Evolutionary conservation across 2,329 filamentous ascomycete species (phyloP), one percentile per base, ranked within the genome.

Genomic region (Verticillium tricorpus): DNA sequence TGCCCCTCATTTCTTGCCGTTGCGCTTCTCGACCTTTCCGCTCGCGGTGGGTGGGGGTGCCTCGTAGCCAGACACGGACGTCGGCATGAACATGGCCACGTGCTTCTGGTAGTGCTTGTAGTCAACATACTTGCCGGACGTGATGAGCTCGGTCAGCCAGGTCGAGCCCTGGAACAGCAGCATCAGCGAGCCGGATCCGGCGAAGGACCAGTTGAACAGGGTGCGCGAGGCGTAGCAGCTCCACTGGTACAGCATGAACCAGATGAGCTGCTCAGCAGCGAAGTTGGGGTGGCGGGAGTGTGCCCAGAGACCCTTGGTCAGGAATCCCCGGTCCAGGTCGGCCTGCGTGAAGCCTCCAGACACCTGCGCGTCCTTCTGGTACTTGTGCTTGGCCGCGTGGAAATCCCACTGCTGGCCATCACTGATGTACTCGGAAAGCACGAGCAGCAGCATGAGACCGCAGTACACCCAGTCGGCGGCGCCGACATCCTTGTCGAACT

Each of bases 241-340:
- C 95, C 94, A 99, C 70, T 92, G 85, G 75, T 98, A 98, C 59
- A 98, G 76, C 9, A 87, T 79, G 60, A 96, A 82, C 95, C 95
- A 99, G 69, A 98, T 87, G 34, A 87, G 81, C 77, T 98, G 95
- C 77, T 99, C 95, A 5, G 91, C 92, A 5, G 91, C 87, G 71
- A 98, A 99, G 75, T 99, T 99, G 57, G 95, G 95, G 74, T 99
- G 96, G 56, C 95, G 85, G 68, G 90, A 94, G 79, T 89, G 93
- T 0, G 88, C 89, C 89, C 91, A 99, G 8, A 99, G 80, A 0
- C 95, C 95, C 5, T 83, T 86, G 9, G 91, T 89, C 66, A 91
- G 83, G 77, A 99, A 99, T 52, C 95, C 95, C 40, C 94, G 90
- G 66, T 97, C 92, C 31, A 99, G 85, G 60, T 97, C 92, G 63